Base-by-base conservation (phyloP, 2,329 filamentous ascomycete genomes). In the Penicillium italicum region DNA sequence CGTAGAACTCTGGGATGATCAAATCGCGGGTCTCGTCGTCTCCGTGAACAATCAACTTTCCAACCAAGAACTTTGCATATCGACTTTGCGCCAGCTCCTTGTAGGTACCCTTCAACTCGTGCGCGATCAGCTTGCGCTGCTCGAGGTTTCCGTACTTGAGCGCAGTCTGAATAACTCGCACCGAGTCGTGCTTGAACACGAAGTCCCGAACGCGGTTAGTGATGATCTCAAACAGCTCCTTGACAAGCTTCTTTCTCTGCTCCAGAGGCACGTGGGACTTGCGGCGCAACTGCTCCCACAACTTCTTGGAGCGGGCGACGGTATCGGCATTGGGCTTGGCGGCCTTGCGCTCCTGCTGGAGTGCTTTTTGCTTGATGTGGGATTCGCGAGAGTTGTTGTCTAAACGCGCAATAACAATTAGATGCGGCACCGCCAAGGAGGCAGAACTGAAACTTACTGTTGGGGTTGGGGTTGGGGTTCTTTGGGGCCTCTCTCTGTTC, bases 31-130 rank as follows among this genome's bases (percentile, higher is more conserved):
- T 91, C 74, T 93, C 89, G 38, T 85, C 80, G 70, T 97, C 91
- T 59, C 91, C 91, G 70, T 96, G 90, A n/a, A 95, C 89, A 62
- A 99, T 83, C 68, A 99, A 82, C 77, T 99, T 99, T 64, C 91
- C 94, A 58, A 99, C 91, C 68, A 99, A 76, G 74, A 97, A 99
- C 77, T 99, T 99, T 68, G 93, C 93, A 71, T 99, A 99, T 74
- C 89, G 89, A 77, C 92, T 96, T 80, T 97, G 92, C 3, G 92
- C 91, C 63, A 99, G 79, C 64, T 89, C 84, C 41, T 85, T 84
- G 73, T 95, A 96, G 63, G 88, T 87, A 18, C 92, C 91, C 74
- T 89, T 86, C 53, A 99, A 81, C 74, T 99, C 94, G 56, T 80
- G 81, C 9, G 92, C 91, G 67, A 99, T 97, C 77, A 87, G 85